Evolutionary conservation across 805 yeast genomes (phyloP).

Genomic region (Barnettozyma botsteinii): DNA sequence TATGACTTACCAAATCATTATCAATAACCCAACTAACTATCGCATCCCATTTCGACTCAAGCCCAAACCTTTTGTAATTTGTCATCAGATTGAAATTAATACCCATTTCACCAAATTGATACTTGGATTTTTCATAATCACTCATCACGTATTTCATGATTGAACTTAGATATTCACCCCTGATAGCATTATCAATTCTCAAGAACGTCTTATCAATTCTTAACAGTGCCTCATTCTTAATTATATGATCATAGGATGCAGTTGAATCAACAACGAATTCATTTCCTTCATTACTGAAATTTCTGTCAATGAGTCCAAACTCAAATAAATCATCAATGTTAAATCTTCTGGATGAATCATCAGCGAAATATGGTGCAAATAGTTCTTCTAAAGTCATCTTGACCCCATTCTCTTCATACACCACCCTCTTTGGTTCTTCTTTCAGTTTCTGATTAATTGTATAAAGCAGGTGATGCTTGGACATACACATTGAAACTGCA

Average conservation of each 20-base stretch:
- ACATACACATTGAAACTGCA: constrained; percentile 96
- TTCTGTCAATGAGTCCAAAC: constrained; percentile 24
- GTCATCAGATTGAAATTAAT: constrained; percentile 27
- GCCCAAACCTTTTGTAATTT: constrained; percentile 10
- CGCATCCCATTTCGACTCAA: constrained; percentile 24
- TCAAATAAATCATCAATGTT: constrained; percentile 27
- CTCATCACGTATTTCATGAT: constrained; percentile 29
- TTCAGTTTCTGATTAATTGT: constrained; percentile 33
- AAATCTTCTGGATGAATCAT: constrained; percentile 23
- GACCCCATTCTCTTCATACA: constrained; percentile 25
- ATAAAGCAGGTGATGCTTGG: constrained; percentile 71
- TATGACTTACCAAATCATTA: constrained; percentile 34
- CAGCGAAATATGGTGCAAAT: constrained; percentile 27
- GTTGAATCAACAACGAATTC: constrained; percentile 19
- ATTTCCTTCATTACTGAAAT: constrained; percentile 21
- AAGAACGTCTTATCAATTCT: constrained; percentile 31
- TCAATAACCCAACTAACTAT: constrained; percentile 32
- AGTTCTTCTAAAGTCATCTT: constrained; percentile 20
- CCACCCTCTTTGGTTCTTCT: constrained; percentile 31
- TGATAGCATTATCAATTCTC: constrained; percentile 31
- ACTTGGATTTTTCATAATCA: constrained; percentile 34
- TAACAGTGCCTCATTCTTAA: constrained; percentile 24
- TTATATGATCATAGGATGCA: constrained; percentile 17
- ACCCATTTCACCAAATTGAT: constrained; percentile 33
- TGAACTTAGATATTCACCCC: constrained; percentile 34